phyloP scores from a whole-genome alignment of 2,329 filamentous ascomycete species.

The Salinomyces thailandicus region DNA sequence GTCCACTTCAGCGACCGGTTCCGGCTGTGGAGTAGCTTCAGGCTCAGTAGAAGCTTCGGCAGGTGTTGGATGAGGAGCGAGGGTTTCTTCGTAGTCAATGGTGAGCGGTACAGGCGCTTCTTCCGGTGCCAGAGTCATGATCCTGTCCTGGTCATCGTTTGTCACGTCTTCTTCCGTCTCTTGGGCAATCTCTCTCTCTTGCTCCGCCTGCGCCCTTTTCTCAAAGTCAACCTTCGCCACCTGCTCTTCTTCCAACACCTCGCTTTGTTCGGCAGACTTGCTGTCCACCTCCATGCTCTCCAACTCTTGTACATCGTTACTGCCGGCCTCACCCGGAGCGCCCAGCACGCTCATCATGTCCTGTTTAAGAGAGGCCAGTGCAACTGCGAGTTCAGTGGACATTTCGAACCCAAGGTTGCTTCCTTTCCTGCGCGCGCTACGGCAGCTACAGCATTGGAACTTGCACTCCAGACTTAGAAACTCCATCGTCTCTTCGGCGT shows the following conservation, averaged over 20 bases:
- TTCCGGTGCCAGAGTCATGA: conserved; percentile 17
- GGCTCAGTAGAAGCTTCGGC: conserved; percentile 7
- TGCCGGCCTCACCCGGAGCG: conserved; percentile 13
- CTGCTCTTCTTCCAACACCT: background rate
- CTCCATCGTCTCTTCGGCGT: conserved; percentile 62
- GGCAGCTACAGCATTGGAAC: conserved; percentile 56
- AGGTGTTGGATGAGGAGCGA: conserved; percentile 13
- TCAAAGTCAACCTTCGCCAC: conserved; percentile 6
- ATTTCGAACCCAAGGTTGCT: conserved; percentile 30
- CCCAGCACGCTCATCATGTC: conserved; percentile 12
- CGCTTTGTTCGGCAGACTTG: conserved; percentile 28
- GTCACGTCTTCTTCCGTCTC: conserved; percentile 9
- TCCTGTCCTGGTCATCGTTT: too few species aligned
- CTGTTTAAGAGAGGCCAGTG: conserved; percentile 10
- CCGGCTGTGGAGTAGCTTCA: conserved; percentile 1
- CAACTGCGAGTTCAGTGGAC: conserved; percentile 6
- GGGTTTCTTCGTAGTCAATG: conserved; percentile 10
- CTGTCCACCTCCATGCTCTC: conserved; percentile 23
- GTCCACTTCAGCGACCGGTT: conserved; percentile 3
- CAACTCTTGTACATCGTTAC: conserved; percentile 10
- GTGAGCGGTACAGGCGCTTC: background rate
- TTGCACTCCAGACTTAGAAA: conserved; percentile 67
- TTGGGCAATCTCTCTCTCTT: conserved; percentile 1
- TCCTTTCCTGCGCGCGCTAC: conserved; percentile 27
- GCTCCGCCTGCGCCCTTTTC: conserved; percentile 7